Evolutionary conservation across 2,329 filamentous ascomycete species (phyloP), one percentile per base, ranked within the genome.

Genomic region (Epichloe aotearoae): DNA sequence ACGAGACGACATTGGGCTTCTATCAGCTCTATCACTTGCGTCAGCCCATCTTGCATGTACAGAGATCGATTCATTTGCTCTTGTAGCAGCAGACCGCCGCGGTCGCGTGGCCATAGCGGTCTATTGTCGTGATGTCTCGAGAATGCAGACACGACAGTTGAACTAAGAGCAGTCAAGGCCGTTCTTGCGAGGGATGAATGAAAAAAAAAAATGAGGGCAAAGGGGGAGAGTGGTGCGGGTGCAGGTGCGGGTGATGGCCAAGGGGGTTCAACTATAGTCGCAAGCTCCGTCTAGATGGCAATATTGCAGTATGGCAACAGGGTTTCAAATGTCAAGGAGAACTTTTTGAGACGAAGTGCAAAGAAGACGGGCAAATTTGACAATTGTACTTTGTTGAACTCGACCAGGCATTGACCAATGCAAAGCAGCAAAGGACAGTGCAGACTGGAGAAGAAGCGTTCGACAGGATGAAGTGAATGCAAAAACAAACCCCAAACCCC

Each of bases 1-100:
- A 59, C 76, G 71, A 50, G 74, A 71, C 47, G 75, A 73, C 74
- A 78, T 77, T 61, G 61, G 69, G 61, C 60, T 69, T 51, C 58
- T 55, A 51, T 67, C 64, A 45, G 49, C 53, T 55, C 59, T 66
- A 56, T 66, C 66, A 54, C 59, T 62, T 52, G 61, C 62, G 65
- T 69, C 64, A 69, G 67, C 65, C 65, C 64, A 67, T 62, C 60
- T 67, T 52, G 66, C 64, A 54, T 69, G 66, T 50, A 64, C 67
- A 53, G 69, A 69, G 56, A 73, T 71, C 50, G 65, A 66, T 55
- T 71, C 66, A 49, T 66, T 68, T 43, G 70, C 70, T 62, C 62
- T 70, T 45, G 66, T 58, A 52, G 69, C 69, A 30, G 70, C 69
- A 20, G 69, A 70, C 42, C 70, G 67, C 48, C 69, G 73, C 41